Base-by-base conservation (phyloP, 129 eudicot species). In the Helianthus annuus region DNA sequence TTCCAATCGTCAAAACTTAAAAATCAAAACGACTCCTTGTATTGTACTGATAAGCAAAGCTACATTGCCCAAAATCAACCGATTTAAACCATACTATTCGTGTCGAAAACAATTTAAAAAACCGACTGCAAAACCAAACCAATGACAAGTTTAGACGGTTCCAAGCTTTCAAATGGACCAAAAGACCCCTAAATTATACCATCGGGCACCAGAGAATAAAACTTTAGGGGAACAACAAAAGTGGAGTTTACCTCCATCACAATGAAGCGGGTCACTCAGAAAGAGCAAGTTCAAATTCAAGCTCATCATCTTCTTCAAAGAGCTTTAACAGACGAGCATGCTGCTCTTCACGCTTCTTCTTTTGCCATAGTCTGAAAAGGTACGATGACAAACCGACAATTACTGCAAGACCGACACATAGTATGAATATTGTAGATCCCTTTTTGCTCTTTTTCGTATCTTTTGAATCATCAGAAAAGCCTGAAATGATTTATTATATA, bases 241-340 rank as follows among this genome's bases (percentile, higher is more conserved):
- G 66, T 7, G 55, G 59, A 59, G 71, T 14, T 64, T 76, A 68
- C 73, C 73, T 68, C 44, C 10, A 5, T 27, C 65, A 59, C 44
- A 59, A 12, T 44, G 68, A 72, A 72, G 6, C 2, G 13, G 13
- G 13, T 75, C 49, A 75, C 79, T 89, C 95, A 38, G 87, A 82
- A 39, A 86, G 91, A 82, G 96, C 98, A 68, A 92, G 98, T 77
- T 92, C 96, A 65, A 92, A 72, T 75, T 92, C 98, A 74, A 92
- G 91, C 72, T 89, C 95, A 42, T 92, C 98, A 81, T 92, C 96
- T 84, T 89, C 96, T 80, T 92, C 98, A 75, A 92, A 92, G 84
- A 92, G 77, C 82, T 85, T 92, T 36, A 92, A 79, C n/a, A 92
- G 85, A 76, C 93, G 91, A 61, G 97, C 94, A 80, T 89, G 85